Base-by-base conservation (phyloP, 306 rosid species). In the Ammopiptanthus mongolicus region DNA sequence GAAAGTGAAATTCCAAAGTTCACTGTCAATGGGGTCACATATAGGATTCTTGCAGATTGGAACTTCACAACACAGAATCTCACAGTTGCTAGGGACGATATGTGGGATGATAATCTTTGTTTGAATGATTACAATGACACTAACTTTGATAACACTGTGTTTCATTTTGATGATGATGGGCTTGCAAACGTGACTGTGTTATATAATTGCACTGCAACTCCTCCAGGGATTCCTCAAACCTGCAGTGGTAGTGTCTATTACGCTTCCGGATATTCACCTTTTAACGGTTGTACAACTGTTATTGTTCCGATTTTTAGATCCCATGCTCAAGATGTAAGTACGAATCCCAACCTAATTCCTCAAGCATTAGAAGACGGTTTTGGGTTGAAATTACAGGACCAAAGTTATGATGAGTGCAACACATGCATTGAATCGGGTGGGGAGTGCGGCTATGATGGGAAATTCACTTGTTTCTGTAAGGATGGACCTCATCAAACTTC, bases 31-130 rank as follows among this genome's bases (percentile, higher is more conserved):
- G 0, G 0, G 3, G 12, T 55, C 28, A 76, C 14, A 21, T 85
- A 85, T 9, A 69, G 82, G 42, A 62, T 85, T 72, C 44, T 76
- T 65, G 1, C n/a, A n/a, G 28, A 0, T 0, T 82, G 78, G 80
- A 0, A 6, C 1, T 0, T 4, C 0, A 1, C 3, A 2, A 3
- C 37, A 15, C 14, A 61, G 7, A 42, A 0, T 48, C 80, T 85
- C 29, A 67, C 21, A 1, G 68, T 85, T 0, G 84, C 82, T 0
- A 71, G 86, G 11, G 88, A 85, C 0, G 86, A 78, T 52, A 81
- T 28, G 5, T 64, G 10, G 46, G 0, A 0, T 7, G 0, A 0
- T 7, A 1, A 12, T 72, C 0, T 66, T 29, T 80, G 74, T 22
- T 33, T 41, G 4, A 5, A 1, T 47, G 15, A 31, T 4, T 3